phyloP scores from a whole-genome alignment of 2,329 filamentous ascomycete species.

The Chaetomium olivaceum region DNA sequence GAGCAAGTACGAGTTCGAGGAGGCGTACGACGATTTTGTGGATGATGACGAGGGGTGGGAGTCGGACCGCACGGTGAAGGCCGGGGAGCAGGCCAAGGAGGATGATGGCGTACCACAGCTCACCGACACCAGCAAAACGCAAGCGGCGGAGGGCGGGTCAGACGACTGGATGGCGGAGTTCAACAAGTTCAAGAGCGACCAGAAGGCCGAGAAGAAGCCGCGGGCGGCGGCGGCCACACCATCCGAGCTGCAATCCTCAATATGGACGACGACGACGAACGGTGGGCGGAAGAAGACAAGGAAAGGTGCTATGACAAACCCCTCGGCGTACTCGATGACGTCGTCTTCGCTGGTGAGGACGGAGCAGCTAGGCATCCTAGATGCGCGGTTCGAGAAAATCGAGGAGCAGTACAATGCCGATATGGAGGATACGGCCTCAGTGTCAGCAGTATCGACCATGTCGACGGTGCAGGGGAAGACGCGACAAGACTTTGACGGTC shows the following conservation, averaged over 20 bases:
- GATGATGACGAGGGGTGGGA: slow-evolving; percentile 85
- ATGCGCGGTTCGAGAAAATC: slow-evolving; percentile 87
- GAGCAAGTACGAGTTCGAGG: slow-evolving; percentile 74
- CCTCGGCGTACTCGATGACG: slow-evolving; percentile 92
- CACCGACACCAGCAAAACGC: slow-evolving; percentile 45
- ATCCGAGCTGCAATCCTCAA: slow-evolving; percentile 67
- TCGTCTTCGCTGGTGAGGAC: slow-evolving; percentile 94
- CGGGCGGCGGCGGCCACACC: slow-evolving; percentile 48
- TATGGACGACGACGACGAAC: slow-evolving; percentile 74
- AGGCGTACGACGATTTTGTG: slow-evolving; percentile 54
- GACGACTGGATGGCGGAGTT: slow-evolving; percentile 92
- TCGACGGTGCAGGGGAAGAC: slow-evolving; percentile 69
- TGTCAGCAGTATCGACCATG: slow-evolving; percentile 66
- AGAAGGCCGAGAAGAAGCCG: slow-evolving; percentile 51
- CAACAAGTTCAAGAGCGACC: slow-evolving; percentile 88
- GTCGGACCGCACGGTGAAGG: slow-evolving; percentile 86
- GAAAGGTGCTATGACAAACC: slow-evolving; percentile 87
- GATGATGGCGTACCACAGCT: slow-evolving; percentile 52
- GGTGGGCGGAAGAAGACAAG: slow-evolving; percentile 88
- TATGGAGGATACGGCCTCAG: slow-evolving; percentile 51
- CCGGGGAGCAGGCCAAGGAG: slow-evolving; percentile 56
- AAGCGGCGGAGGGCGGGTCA: slow-evolving; percentile 49
- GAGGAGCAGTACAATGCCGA: slow-evolving; percentile 71
- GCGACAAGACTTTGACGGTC: slow-evolving; percentile 78
- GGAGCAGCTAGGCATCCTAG: slow-evolving; percentile 80